Evolutionary conservation across 2,329 filamentous ascomycete species (phyloP).

Genomic region (Diaporthe sp.): DNA sequence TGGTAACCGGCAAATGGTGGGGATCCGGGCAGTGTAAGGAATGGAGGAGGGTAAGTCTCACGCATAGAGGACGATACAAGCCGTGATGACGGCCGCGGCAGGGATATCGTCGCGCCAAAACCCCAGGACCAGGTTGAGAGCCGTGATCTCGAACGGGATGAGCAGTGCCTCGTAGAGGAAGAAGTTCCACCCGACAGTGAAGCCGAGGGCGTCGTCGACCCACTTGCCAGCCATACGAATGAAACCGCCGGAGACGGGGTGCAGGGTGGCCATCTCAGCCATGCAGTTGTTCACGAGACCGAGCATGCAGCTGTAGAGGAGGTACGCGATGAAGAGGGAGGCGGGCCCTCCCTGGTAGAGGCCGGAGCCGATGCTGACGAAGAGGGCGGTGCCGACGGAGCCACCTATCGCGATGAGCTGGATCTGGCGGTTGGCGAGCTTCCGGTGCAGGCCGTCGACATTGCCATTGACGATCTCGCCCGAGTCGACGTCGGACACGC

Average conservation of each 20-base stretch:
- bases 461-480: constrained; percentile 30
- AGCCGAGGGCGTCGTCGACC: constrained; percentile 74
- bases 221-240: constrained; percentile 73
- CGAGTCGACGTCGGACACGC: constrained; percentile 9
- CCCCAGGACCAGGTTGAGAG: constrained; percentile 52
- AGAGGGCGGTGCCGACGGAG: constrained; percentile 67
- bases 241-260: constrained; percentile 72
- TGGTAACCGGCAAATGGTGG: background rate
- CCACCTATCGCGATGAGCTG: constrained; percentile 69
- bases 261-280: constrained; percentile 72
- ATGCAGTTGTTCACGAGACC: constrained; percentile 73
- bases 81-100: constrained; percentile 63
- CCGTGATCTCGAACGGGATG: constrained; percentile 54
- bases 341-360: constrained; percentile 55
- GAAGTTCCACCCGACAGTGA: constrained; percentile 60
- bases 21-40: background rate
- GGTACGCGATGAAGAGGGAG: constrained; percentile 68
- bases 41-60: constrained; percentile 48
- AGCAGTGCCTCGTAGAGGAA: constrained; percentile 54
- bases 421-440: constrained; percentile 64
- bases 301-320: constrained; percentile 64
- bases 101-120: constrained; percentile 59
- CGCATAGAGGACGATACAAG: constrained; percentile 66
- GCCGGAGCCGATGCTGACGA: constrained; percentile 70
- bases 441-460: constrained; percentile 51